Conservation (phyloP, 306 rosid genomes). For the Corylus avellana region DNA sequence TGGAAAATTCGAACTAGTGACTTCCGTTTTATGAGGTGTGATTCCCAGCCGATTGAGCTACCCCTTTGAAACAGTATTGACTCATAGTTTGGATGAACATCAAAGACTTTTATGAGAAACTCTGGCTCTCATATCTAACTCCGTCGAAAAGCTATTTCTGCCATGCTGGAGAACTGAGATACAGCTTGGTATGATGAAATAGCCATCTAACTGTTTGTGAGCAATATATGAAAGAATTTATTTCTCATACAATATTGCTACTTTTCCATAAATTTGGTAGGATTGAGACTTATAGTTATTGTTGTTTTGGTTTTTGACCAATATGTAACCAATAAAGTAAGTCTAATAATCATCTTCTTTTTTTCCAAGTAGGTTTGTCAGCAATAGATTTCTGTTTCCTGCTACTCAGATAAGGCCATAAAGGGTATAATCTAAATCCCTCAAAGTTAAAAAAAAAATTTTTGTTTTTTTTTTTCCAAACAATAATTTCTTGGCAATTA, state of each 20-base stretch:
- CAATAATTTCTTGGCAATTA: background rate
- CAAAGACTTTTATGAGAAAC: background rate
- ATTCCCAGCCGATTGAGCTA: too few species aligned
- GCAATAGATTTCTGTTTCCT: background rate
- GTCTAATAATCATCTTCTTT: too few species aligned
- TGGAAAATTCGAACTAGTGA: too few species aligned
- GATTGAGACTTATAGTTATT: background rate
- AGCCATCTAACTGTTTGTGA: background rate
- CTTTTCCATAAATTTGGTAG: background rate
- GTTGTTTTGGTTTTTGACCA: background rate
- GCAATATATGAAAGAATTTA: background rate
- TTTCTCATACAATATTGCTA: background rate
- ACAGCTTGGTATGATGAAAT: background rate
- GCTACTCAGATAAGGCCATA: background rate
- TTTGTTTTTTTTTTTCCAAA: background rate
- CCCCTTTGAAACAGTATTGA: background rate
- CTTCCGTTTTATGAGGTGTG: too few species aligned
- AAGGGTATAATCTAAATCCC: background rate
- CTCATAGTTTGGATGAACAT: background rate
- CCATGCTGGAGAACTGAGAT: background rate
- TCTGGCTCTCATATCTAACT: background rate
- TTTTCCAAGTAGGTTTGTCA: background rate
- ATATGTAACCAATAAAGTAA: background rate
- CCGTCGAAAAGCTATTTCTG: background rate
- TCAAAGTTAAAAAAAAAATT: background rate